Base-by-base conservation (phyloP, 495 filamentous ascomycete genomes). In the Chaetomium fimeti region DNA sequence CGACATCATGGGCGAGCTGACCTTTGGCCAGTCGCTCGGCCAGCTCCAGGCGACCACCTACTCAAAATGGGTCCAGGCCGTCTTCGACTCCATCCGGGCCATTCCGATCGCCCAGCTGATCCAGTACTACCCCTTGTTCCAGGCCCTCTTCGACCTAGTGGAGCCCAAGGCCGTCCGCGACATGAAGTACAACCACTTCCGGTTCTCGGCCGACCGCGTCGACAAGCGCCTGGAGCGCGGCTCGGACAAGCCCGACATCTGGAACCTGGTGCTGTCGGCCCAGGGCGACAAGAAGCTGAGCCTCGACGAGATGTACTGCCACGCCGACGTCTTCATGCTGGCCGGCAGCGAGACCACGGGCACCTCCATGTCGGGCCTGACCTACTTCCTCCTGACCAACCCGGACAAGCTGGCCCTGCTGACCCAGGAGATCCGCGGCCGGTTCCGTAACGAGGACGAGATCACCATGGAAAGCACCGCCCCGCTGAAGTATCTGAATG, bases 1-100 rank as follows among this genome's bases (percentile, higher is more conserved):
- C 61, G 84, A 86, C 64, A 71, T 86, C 6, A 83, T 85, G 49
- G 83, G 84, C 2, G 81, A 86, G 65, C 71, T 87, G 4, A 75
- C 78, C 2, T 82, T 86, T 57, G 83, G 83, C 0, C 75, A 84
- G 53, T 70, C 84, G 0, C 83, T 88, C 59, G 77, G 79, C 9
- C 81, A 83, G 45, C 73, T 88, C 15, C 66, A 71, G 12, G 64
- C 57, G 12, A 40, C 62, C 29, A 25, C 62, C 24, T 78, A 74
- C 45, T 72, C 77, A 38, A 72, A 72, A 11, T 79, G 76, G 76
- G 67, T 79, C 24, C 57, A 70, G 7, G 69, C 71, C 25, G 70
- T 78, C 20, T 64, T 64, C 42, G 2, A 57, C 3, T 42, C 29
- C 53, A 57, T 64, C 54, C 51, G 52, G 54, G 47, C 47, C 48